phyloP scores from a whole-genome alignment of 2,329 filamentous ascomycete species.

The Diplodia corticola region DNA sequence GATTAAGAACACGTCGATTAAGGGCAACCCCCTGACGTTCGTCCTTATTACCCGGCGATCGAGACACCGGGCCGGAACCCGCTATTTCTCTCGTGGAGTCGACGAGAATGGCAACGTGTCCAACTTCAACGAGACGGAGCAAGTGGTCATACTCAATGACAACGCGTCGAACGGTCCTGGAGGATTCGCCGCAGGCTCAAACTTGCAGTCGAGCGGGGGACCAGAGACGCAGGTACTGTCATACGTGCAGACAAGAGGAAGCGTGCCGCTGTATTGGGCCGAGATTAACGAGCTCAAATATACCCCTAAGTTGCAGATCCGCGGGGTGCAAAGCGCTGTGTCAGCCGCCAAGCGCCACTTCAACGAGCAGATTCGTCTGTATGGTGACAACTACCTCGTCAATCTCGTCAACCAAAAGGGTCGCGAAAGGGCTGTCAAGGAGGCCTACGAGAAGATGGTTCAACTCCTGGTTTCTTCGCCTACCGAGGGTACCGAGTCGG shows the following conservation, averaged over 20 bases:
- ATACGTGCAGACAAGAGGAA: slow-evolving; percentile 95
- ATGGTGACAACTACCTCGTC: slow-evolving; percentile 95
- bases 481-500: slow-evolving; percentile 64
- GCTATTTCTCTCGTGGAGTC: slow-evolving; percentile 92
- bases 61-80: slow-evolving; percentile 81
- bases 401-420: slow-evolving; percentile 97
- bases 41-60: slow-evolving; percentile 86
- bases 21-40: slow-evolving; percentile 79
- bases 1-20: slow-evolving; percentile 83
- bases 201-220: slow-evolving; percentile 63
- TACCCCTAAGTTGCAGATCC: slow-evolving; percentile 84
- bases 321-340: slow-evolving; percentile 76
- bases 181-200: slow-evolving; percentile 75
- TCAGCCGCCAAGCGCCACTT: slow-evolving; percentile 84
- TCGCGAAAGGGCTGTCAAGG: slow-evolving; percentile 83
- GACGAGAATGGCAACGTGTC: slow-evolving; percentile 94
- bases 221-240: slow-evolving; percentile 84
- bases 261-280: slow-evolving; percentile 93
- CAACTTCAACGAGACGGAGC: slow-evolving; percentile 98
- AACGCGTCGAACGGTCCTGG: slow-evolving; percentile 67
- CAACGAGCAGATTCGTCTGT: slow-evolving; percentile 86
- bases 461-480: slow-evolving; percentile 70
- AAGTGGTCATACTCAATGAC: slow-evolving; percentile 88
- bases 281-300: slow-evolving; percentile 94
- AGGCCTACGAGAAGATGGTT: slow-evolving; percentile 90